Percentiles rank a stretch among this genome's conserved stretches.
phyloP scores from a whole-genome alignment of 257 asterid species.

The Eustoma russellianum region DNA sequence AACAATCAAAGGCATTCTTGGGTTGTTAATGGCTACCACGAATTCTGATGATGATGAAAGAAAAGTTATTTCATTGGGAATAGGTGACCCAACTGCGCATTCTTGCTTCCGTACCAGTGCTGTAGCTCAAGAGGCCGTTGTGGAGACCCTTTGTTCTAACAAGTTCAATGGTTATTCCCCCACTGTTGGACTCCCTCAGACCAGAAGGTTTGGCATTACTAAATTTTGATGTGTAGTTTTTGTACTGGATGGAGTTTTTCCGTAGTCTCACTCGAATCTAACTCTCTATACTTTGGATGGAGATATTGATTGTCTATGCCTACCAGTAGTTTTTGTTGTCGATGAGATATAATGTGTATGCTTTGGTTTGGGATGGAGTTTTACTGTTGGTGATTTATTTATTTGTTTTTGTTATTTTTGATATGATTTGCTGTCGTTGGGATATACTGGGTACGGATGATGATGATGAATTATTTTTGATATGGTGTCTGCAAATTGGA shows the following conservation, averaged over 20 bases:
- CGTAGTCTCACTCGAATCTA: no score
- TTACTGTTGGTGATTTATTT: no score
- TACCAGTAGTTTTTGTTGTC: no score
- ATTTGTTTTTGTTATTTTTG: no score
- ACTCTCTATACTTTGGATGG: no score
- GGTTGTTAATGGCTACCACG: conserved; percentile 37
- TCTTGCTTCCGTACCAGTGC: conserved; percentile 52
- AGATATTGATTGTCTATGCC: no score
- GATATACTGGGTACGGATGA: no score
- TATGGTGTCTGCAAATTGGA: no score
- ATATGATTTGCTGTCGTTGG: no score
- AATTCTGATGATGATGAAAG: conserved; percentile 20
- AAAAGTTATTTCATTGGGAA: conserved; percentile 57
- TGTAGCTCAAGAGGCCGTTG: conserved; percentile 55
- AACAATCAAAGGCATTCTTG: conserved; percentile 69
- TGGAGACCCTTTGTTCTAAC: conserved; percentile 38
- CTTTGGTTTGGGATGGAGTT: no score
- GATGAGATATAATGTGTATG: neutral
- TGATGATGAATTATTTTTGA: no score
- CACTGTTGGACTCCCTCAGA: conserved; percentile 72
- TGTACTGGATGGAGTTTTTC: neutral
- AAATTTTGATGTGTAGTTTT: neutral
- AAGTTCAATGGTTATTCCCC: conserved; percentile 85
- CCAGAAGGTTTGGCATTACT: conserved; percentile 56
- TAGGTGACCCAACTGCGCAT: conserved; percentile 77